Evolutionary conservation across 352 stramenopile genomes (phyloP), one percentile per base, ranked within the genome.

Genomic region (Phytopythium boreale): DNA sequence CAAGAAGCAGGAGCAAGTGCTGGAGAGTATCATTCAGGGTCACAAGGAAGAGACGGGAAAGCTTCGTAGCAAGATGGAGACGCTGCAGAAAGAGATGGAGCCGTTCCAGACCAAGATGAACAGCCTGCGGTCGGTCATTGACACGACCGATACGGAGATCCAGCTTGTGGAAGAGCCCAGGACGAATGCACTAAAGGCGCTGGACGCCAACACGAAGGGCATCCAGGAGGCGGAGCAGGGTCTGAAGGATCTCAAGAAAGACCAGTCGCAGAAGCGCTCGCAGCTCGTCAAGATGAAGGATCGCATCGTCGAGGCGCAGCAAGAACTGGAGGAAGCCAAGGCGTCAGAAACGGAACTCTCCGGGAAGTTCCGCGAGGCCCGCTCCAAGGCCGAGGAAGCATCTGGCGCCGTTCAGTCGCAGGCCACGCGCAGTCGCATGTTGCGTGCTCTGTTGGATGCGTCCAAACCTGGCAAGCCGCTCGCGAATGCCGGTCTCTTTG

Each of bases 361-460:
- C 2, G 70, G 80, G 41, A 80, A 79, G 71, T 96, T 82, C 55
- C 76, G 82, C 27, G 75, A 82, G 59, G 89, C 68, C 70, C 89
- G 77, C 17, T 80, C 73, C 1, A 93, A 95, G 58, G 88, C 93
- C 0, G 85, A 95, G 52, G 87, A 95, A 56, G 84, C 82, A 20
- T 82, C 81, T 34, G 72, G 77, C 4, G 77, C 82, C 11, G 75
- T 85, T 14, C 80, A 91, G 36, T 90, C 83, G 1, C 84, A 93
- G 60, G 80, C 80, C 17, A 89, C 83, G 12, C 75, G 77, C 19
- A 89, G 85, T 49, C 80, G 81, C 15, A 93, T 95, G 67, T 72
- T 98, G n/a, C 85, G 87, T 39, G 89, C 86, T 20, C 82, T 99
- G 39, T 76, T 99, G 49, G 84, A 98, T 59, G 96, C 96, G 5